These are phyloP conservation scores for Brasilioporus rufonigricans DNA, from an alignment of 768 basidiomycete genomes.

Conservation along the genomic window DNA sequence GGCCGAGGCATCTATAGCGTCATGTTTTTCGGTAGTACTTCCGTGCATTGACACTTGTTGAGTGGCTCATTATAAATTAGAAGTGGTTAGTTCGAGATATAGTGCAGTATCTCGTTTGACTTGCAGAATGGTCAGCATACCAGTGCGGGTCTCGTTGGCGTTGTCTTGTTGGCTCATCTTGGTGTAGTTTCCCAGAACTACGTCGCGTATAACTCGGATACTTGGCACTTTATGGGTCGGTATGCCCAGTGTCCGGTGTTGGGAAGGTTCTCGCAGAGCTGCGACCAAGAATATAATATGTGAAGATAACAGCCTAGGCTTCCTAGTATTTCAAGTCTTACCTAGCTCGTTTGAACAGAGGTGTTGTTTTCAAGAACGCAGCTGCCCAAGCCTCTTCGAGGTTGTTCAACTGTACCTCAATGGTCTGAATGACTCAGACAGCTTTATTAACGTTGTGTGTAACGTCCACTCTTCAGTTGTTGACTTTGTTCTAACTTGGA, in stretches of 20 bases:
- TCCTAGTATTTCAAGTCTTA: constrained; percentile 29
- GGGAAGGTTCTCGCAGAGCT: constrained; percentile 2
- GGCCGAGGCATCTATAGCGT: not conserved
- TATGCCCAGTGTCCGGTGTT: constrained; percentile 28
- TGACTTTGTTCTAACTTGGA: constrained; percentile 8
- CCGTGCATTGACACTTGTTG: not conserved
- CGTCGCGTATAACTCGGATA: constrained; percentile 62
- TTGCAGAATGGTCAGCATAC: constrained; percentile 25
- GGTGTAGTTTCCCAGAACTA: constrained; percentile 67
- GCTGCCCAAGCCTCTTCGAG: constrained; percentile 60
- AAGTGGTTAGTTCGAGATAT: not conserved
- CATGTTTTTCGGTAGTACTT: not conserved
- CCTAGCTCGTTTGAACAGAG: constrained; percentile 20
- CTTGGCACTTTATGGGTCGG: constrained; percentile 74
- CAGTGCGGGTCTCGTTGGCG: constrained; percentile 52
- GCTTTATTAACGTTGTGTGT: constrained; percentile 67
- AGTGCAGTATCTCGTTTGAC: not conserved
- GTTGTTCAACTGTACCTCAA: constrained; percentile 65
- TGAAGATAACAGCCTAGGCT: not conserved
- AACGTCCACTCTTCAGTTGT: not conserved
- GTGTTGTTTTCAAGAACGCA: constrained; percentile 51
- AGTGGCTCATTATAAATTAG: constrained; percentile 6
- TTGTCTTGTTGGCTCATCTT: constrained; percentile 68
- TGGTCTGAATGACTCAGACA: constrained; percentile 56
- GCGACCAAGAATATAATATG: constrained; percentile 55